Evolutionary conservation across 176 grass and related monocot genomes (phyloP).

Genomic region (Hsuehochloa calcarea): DNA sequence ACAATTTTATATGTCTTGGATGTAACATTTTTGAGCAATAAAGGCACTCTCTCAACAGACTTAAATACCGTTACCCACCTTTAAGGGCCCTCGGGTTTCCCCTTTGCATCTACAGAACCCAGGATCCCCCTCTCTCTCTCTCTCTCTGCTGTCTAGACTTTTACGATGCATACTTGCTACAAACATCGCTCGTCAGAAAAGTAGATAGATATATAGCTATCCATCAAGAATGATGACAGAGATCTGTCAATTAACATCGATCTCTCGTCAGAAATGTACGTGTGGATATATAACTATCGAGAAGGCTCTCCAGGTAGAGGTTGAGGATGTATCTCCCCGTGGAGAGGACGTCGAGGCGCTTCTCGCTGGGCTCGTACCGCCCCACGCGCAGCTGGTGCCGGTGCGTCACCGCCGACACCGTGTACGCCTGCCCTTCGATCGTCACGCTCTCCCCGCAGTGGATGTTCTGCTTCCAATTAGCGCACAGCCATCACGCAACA

Average conservation of each 20-base stretch:
- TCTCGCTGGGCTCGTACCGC: constrained; percentile 87
- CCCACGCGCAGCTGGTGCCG: constrained; percentile 92
- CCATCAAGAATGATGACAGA: not conserved
- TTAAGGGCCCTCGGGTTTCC: too few relatives aligned
- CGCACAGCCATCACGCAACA: not conserved
- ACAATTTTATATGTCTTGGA: too few relatives aligned
- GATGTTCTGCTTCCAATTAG: constrained; percentile 52
- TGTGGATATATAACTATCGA: constrained; percentile 24
- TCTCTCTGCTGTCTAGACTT: not conserved
- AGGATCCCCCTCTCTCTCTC: too few relatives aligned
- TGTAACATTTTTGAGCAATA: too few relatives aligned
- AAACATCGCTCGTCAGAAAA: not conserved
- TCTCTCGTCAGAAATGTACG: not conserved
- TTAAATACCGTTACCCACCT: too few relatives aligned
- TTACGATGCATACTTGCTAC: too few relatives aligned
- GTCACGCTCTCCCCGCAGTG: constrained; percentile 96
- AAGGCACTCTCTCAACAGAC: too few relatives aligned
- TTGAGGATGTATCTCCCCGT: constrained; percentile 93
- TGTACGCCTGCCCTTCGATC: constrained; percentile 85
- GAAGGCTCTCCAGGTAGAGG: constrained; percentile 76
- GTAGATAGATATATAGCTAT: not conserved
- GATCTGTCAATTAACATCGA: not conserved
- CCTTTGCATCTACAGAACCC: too few relatives aligned
- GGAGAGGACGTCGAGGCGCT: constrained; percentile 87
- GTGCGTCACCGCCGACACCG: constrained; percentile 75